These are phyloP conservation scores for Dictyostelium purpureum DNA, from an alignment of 78 protist species.

Conservation along the genomic window DNA sequence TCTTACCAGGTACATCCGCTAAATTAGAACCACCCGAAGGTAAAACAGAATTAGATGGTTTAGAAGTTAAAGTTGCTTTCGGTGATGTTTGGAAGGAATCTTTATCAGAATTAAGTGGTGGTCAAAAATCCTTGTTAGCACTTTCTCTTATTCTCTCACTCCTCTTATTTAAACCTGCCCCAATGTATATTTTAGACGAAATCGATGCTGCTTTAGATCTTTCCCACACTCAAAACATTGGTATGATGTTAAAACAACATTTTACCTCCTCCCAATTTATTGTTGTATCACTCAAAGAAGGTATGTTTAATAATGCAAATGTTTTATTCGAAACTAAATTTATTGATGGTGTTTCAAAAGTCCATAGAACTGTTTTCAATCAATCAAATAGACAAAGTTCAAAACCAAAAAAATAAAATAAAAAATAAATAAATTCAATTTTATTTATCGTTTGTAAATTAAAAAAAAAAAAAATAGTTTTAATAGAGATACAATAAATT, in stretches of 20 bases:
- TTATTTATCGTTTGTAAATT: no score
- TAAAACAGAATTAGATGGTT: slow-evolving; percentile 59
- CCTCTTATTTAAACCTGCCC: slow-evolving; percentile 99
- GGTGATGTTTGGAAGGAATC: slow-evolving; percentile 97
- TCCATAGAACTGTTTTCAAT: slow-evolving; percentile 54
- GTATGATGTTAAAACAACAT: slow-evolving; percentile 88
- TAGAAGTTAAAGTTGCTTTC: slow-evolving; percentile 94
- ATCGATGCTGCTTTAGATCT: slow-evolving; percentile 99
- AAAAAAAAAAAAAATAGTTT: no score
- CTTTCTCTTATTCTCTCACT: slow-evolving; percentile 98
- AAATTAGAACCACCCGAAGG: slow-evolving; percentile 84
- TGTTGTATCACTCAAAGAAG: slow-evolving; percentile 95
- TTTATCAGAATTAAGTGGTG: slow-evolving; percentile 98
- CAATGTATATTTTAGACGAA: slow-evolving; percentile 99
- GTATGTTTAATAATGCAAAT: slow-evolving; percentile 96
- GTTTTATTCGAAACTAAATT: slow-evolving; percentile 96
- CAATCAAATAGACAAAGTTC: not conserved
- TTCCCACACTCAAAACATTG: slow-evolving; percentile 98
- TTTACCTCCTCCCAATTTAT: slow-evolving; percentile 93
- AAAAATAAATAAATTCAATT: no score
- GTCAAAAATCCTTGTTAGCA: slow-evolving; percentile 98
- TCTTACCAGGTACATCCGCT: slow-evolving; percentile 96
- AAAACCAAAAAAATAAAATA: no score
- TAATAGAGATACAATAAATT: no score
- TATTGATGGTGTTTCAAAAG: slow-evolving; percentile 88